These are phyloP conservation scores for Schrenkiella parvula DNA, from an alignment of 345 rosid species.

Conservation along the genomic window DNA sequence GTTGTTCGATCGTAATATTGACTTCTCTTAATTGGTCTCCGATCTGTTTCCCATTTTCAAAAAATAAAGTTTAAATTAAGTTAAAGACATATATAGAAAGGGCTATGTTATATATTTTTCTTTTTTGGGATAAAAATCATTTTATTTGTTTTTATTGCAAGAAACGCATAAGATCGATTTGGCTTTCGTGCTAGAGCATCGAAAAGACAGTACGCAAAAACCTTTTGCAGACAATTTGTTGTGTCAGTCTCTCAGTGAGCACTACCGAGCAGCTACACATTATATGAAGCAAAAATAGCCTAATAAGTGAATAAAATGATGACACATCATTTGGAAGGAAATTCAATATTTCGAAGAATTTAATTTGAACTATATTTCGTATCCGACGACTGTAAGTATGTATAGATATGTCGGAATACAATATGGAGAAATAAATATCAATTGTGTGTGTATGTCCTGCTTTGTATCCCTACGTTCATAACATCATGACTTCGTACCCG, in stretches of 20 bases:
- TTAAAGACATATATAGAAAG: not conserved
- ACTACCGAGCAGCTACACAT: not conserved
- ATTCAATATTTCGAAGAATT: not conserved
- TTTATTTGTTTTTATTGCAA: not conserved
- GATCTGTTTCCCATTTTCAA: not conserved
- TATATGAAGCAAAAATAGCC: not conserved
- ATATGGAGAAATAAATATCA: slow-evolving; percentile 8
- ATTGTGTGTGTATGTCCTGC: not conserved
- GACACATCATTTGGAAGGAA: not conserved
- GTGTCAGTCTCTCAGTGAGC: slow-evolving; percentile 4
- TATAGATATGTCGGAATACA: not conserved
- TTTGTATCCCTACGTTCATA: not conserved
- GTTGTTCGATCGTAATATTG: not conserved
- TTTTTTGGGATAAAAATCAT: not conserved
- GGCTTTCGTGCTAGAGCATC: not conserved
- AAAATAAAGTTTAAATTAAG: not conserved
- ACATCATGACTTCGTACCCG: slow-evolving; percentile 7
- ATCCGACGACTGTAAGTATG: not conserved
- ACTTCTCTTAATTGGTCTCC: not conserved
- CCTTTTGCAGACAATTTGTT: slow-evolving; percentile 5
- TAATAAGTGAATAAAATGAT: not conserved
- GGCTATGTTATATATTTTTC: not conserved
- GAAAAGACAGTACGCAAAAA: slow-evolving; percentile 1
- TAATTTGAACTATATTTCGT: not conserved
- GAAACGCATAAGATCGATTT: not conserved